Conservation (phyloP, 2,329 filamentous ascomycete genomes). For the Thermothelomyces thermophilus region DNA sequence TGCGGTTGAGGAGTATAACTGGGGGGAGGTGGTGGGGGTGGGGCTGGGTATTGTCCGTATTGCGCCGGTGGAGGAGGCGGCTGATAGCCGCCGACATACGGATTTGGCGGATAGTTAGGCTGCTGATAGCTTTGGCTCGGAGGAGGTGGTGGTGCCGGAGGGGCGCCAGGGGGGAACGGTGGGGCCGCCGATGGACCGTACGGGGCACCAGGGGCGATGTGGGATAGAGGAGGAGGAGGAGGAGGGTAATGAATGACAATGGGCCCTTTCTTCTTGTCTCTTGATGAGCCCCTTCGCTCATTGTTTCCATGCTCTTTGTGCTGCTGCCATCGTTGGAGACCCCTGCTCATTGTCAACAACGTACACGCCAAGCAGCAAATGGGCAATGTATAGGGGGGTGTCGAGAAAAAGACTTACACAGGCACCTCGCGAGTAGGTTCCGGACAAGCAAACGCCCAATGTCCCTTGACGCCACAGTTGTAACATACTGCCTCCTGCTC, state of each 20-base stretch:
- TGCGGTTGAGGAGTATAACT: conserved; percentile 20
- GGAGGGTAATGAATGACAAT: conserved; percentile 34
- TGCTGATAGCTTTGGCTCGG: conserved; percentile 14
- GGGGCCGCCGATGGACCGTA: conserved; percentile 23
- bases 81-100: conserved; percentile 18
- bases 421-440: conserved; percentile 42
- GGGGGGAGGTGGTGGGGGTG: conserved; percentile 15
- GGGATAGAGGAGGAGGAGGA: conserved; percentile 24
- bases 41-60: conserved; percentile 16
- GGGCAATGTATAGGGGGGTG: background rate
- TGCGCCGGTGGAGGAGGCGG: conserved; percentile 15
- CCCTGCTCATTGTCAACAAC: conserved; percentile 16
- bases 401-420: conserved; percentile 39
- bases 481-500: conserved; percentile 40
- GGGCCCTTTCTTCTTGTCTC: conserved; percentile 30
- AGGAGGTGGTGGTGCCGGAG: conserved; percentile 17
- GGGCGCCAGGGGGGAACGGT: conserved; percentile 15
- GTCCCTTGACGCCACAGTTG: conserved; percentile 46
- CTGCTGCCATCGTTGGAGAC: conserved; percentile 22
- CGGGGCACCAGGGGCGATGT: conserved; percentile 1
- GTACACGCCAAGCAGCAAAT: background rate
- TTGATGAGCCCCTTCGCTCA: conserved; percentile 18
- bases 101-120: conserved; percentile 16
- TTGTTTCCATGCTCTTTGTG: conserved; percentile 19
- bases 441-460: conserved; percentile 49